Base-by-base conservation (phyloP, 352 stramenopile genomes). In the Saprolegnia parasitica region DNA sequence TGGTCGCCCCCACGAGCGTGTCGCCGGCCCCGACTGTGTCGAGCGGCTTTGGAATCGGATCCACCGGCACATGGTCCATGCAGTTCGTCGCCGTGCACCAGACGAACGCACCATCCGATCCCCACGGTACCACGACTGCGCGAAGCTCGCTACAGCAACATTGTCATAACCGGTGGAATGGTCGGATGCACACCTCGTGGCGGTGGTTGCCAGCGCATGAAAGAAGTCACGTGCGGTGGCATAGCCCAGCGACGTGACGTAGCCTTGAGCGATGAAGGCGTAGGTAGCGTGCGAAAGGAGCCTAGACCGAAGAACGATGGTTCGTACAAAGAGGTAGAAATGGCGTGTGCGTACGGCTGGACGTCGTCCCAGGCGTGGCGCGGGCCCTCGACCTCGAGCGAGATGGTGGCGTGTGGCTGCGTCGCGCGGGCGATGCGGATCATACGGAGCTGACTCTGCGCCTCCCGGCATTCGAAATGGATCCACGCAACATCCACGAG, bases 1-100 rank as follows among this genome's bases (percentile, higher is more conserved):
- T 71, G 13, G 75, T 72, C 18, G 83, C 80, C 0, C 82, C 86
- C 60, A 93, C 89, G 56, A 91, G 90, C 23, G 83, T 74, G 61
- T 93, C 83, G 5, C 86, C 86, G 4, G 86, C 86, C 4, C 86
- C 86, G 40, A 90, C 86, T 2, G 86, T 89, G 70, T 91, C 83
- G 29, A 90, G 71, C 0, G 87, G 74, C 20, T 37, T 11, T 13
- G 73, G 74, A 32, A 90, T 70, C 5, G 68, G 49, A 42, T 71
- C 52, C 55, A 83, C 73, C 5, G 68, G 35, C 9, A 88, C 77
- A 35, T 87, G 81, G 57, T 80, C 70, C 0, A 65, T 52, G 26
- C 29, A 62, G 18, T 55, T 39, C 20, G 24, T 46, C 0, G 9
- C 45, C 47, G 77, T 74, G 11, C 83, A 68, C 26, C 83, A 65